These are phyloP conservation scores for Sindora glabra DNA, from an alignment of 306 rosid species.

Conservation along the genomic window DNA sequence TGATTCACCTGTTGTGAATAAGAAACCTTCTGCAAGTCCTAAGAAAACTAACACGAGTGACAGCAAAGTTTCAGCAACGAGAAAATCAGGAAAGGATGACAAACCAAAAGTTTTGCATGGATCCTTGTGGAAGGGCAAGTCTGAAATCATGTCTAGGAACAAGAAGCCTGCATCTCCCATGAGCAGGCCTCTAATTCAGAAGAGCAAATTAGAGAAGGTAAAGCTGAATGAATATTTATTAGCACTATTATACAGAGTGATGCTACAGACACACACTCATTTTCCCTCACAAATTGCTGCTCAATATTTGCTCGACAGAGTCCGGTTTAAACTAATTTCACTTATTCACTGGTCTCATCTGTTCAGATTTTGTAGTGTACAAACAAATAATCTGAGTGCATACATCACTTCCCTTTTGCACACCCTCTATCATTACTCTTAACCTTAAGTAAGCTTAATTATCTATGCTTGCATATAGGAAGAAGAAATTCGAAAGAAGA, in stretches of 20 bases:
- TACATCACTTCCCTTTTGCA: neutral
- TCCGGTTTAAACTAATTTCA: too few species aligned
- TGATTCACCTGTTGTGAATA: constrained; percentile 20
- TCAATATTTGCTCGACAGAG: too few species aligned
- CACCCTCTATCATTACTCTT: neutral
- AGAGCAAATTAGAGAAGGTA: constrained; percentile 61
- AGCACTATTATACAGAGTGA: neutral
- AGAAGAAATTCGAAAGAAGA: constrained; percentile 51
- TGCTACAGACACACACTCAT: too few species aligned
- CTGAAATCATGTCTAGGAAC: constrained; percentile 26
- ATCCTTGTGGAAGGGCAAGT: constrained; percentile 19
- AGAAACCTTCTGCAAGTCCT: constrained; percentile 24
- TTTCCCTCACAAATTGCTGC: too few species aligned
- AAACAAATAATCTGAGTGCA: too few species aligned
- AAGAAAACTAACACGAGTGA: constrained; percentile 19
- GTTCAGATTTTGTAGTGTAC: too few species aligned
- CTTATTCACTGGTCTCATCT: too few species aligned
- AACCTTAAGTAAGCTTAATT: neutral
- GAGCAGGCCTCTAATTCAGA: constrained; percentile 38
- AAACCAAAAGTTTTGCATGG: constrained; percentile 15
- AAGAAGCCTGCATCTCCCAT: constrained; percentile 21
- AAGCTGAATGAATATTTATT: neutral
- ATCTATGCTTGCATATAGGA: constrained; percentile 33
- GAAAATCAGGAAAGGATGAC: constrained; percentile 19
- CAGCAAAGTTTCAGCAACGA: constrained; percentile 35